Evolutionary conservation across 768 basidiomycete species (phyloP).

Genomic region (Sporobolomyces phaffii): DNA sequence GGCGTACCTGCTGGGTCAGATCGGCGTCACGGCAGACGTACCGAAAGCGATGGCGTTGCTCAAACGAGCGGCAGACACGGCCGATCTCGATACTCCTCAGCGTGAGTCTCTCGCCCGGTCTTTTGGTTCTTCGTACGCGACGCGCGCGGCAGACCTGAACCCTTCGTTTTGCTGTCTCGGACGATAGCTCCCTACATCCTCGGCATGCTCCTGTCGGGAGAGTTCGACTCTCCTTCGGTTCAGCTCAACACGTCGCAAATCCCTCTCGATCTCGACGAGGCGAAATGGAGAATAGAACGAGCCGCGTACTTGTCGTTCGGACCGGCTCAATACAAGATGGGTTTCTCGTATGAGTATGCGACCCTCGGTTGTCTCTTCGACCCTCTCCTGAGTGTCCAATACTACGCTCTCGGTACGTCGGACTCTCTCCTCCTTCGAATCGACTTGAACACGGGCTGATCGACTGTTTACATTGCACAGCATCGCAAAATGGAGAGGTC

Average conservation of each 20-base stretch:
- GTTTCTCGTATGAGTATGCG: slow-evolving; percentile 87
- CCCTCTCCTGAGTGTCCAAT: slow-evolving; percentile 80
- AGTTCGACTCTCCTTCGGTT: slow-evolving; percentile 66
- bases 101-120: slow-evolving; percentile 54
- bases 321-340: slow-evolving; percentile 81
- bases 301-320: slow-evolving; percentile 79
- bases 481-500: slow-evolving; percentile 74
- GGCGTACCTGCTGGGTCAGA: slow-evolving; percentile 83
- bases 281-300: slow-evolving; percentile 67
- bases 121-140: background rate
- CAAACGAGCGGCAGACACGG: slow-evolving; percentile 66
- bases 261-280: slow-evolving; percentile 55
- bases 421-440: slow-evolving; percentile 35
- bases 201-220: slow-evolving; percentile 75
- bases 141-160: background rate
- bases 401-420: slow-evolving; percentile 54
- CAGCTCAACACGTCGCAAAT: slow-evolving; percentile 51
- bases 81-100: slow-evolving; percentile 71
- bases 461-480: no score
- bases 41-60: slow-evolving; percentile 64
- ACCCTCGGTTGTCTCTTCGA: slow-evolving; percentile 78
- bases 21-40: slow-evolving; percentile 57
- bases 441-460: no score
- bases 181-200: slow-evolving; percentile 57
- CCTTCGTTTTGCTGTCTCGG: background rate